Percentiles rank a stretch among this genome's conserved stretches.
phyloP scores from a whole-genome alignment of 441 rosid genomes.

The Omphalea diandra region DNA sequence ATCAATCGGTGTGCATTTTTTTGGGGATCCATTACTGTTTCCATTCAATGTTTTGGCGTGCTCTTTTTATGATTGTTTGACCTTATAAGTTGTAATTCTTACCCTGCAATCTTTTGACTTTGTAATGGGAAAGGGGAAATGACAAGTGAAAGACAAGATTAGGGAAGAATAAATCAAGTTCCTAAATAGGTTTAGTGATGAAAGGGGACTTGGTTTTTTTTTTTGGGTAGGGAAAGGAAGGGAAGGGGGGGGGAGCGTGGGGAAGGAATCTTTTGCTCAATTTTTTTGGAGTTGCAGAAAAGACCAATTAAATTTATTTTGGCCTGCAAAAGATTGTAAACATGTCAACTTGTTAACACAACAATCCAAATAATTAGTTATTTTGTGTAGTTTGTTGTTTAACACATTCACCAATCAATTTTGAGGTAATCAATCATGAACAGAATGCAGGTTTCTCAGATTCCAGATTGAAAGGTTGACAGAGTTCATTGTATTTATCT shows the following conservation, averaged over 20 bases:
- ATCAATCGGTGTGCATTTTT: conserved; percentile 44
- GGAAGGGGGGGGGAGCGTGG: too few species aligned
- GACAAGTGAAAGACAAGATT: not conserved
- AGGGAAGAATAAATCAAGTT: not conserved
- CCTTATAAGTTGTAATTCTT: not conserved
- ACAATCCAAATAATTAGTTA: not conserved
- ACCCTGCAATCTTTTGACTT: not conserved
- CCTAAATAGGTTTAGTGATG: not conserved
- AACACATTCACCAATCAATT: not conserved
- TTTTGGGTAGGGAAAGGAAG: too few species aligned
- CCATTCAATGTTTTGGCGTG: conserved; percentile 14
- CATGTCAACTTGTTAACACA: not conserved
- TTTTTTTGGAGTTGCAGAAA: not conserved
- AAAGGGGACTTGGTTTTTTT: not conserved
- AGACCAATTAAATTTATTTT: not conserved
- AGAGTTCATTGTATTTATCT: not conserved
- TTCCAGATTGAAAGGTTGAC: not conserved
- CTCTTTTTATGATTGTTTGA: not conserved
- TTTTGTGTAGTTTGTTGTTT: not conserved
- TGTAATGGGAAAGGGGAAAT: not conserved
- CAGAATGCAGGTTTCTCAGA: not conserved
- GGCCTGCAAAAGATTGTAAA: too few species aligned
- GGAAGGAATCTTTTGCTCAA: not conserved
- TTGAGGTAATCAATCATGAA: not conserved
- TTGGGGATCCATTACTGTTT: conserved; percentile 3